phyloP scores from a whole-genome alignment of 768 basidiomycete species.

The Lactarius vividus region DNA sequence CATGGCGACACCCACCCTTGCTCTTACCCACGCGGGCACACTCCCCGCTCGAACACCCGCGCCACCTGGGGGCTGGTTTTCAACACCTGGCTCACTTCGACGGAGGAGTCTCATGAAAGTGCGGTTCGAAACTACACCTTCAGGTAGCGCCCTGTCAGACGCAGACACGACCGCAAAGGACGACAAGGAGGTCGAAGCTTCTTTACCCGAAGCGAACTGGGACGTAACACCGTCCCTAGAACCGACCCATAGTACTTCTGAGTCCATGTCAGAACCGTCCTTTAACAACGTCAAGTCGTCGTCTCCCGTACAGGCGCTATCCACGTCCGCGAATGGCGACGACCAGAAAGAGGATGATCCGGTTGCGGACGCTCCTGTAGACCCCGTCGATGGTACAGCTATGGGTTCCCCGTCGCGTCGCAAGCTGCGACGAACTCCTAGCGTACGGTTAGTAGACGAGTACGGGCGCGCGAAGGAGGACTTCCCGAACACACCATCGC shows the following conservation, averaged over 20 bases:
- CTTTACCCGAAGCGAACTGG: slow-evolving; percentile 16
- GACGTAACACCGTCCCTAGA: background rate
- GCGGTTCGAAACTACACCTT: slow-evolving; percentile 56
- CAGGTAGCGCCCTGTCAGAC: slow-evolving; percentile 34
- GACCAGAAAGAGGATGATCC: background rate
- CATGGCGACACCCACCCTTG: background rate
- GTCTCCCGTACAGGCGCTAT: slow-evolving; percentile 10
- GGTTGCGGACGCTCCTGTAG: background rate
- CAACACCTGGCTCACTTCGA: slow-evolving; percentile 47
- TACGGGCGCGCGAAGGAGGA: slow-evolving; percentile 44
- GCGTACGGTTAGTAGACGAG: slow-evolving; percentile 65
- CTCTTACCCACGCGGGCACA: slow-evolving; percentile 20
- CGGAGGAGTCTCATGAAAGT: slow-evolving; percentile 67
- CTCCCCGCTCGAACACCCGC: slow-evolving; percentile 41
- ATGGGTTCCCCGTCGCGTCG: slow-evolving; percentile 31
- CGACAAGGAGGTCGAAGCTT: background rate
- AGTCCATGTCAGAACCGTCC: slow-evolving; percentile 25
- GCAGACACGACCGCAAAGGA: slow-evolving; percentile 23
- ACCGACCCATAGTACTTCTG: background rate
- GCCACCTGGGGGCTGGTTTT: slow-evolving; percentile 45
- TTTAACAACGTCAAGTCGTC: slow-evolving; percentile 25
- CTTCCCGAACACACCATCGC: slow-evolving; percentile 25
- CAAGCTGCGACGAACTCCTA: slow-evolving; percentile 46
- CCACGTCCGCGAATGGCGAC: background rate
- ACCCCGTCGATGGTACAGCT: slow-evolving; percentile 28